phyloP scores from a whole-genome alignment of 2,329 filamentous ascomycete genomes.

The Aphanoascus verrucosus region DNA sequence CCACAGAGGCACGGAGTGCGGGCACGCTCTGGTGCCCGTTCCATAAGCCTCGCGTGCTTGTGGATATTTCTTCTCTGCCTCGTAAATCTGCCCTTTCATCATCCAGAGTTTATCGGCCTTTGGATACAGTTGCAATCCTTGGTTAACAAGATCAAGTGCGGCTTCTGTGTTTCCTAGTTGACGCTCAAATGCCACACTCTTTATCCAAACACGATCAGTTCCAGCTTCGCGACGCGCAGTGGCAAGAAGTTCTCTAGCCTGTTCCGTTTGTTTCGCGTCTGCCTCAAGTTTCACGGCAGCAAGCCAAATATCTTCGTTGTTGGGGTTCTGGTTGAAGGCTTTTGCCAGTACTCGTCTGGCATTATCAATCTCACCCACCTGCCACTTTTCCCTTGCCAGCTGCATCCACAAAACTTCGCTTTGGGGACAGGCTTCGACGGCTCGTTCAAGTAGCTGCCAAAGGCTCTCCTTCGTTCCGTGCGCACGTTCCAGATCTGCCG shows the following conservation, averaged over 20 bases:
- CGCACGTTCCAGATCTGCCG: slow-evolving; percentile 80
- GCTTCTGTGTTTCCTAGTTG: slow-evolving; percentile 68
- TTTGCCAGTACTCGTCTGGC: slow-evolving; percentile 74
- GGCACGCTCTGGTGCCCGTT: slow-evolving; percentile 76
- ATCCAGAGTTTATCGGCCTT: slow-evolving; percentile 85
- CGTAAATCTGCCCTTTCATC: slow-evolving; percentile 98
- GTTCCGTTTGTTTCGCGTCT: slow-evolving; percentile 69
- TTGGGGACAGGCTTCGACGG: slow-evolving; percentile 83
- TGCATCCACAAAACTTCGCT: slow-evolving; percentile 92
- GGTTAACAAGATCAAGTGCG: slow-evolving; percentile 75
- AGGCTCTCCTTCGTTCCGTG: slow-evolving; percentile 76
- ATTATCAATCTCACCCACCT: slow-evolving; percentile 75
- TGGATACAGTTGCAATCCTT: slow-evolving; percentile 78
- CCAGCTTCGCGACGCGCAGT: slow-evolving; percentile 79
- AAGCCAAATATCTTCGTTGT: slow-evolving; percentile 97
- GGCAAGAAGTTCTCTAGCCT: slow-evolving; percentile 69
- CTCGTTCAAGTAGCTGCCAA: slow-evolving; percentile 79
- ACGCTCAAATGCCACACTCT: slow-evolving; percentile 85
- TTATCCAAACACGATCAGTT: slow-evolving; percentile 95
- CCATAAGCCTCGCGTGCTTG: slow-evolving; percentile 85
- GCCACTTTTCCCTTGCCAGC: slow-evolving; percentile 89
- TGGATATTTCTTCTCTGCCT: slow-evolving; percentile 63
- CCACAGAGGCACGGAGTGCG: slow-evolving; percentile 77
- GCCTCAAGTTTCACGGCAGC: slow-evolving; percentile 93
- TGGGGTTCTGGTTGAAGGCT: slow-evolving; percentile 89